Percentiles rank a stretch among this genome's conserved stretches.
Evolutionary conservation across 106 monocot genomes (phyloP).

Genomic region (Acanthochlamys bracteata): DNA sequence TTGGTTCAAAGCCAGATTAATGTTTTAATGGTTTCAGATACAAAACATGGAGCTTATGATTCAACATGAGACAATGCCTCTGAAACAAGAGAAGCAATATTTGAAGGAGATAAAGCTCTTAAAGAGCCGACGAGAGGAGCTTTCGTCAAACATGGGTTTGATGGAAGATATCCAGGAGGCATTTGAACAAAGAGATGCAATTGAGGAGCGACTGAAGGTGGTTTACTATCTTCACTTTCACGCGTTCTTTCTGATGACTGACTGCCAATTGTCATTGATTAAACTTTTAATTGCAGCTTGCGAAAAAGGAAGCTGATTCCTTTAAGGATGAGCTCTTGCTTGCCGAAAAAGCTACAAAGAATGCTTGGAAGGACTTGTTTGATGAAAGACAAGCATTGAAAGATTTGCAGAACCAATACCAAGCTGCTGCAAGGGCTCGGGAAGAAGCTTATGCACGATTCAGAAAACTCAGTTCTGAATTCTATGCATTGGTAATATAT

Average conservation of each 20-base stretch:
- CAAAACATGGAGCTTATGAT: constrained; percentile 37
- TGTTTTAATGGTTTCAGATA: constrained; percentile 28
- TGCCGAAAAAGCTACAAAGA: constrained; percentile 25
- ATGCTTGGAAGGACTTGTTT: constrained; percentile 20
- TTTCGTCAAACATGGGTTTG: constrained; percentile 32
- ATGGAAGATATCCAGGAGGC: constrained; percentile 43
- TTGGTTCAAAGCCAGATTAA: no score
- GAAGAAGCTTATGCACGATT: constrained; percentile 45
- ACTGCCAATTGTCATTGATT: not conserved
- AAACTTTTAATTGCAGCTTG: constrained; percentile 18
- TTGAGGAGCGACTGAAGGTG: constrained; percentile 46
- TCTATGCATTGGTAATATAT: constrained; percentile 31
- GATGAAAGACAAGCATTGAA: constrained; percentile 21
- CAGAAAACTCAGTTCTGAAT: constrained; percentile 29
- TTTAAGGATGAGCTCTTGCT: constrained; percentile 19
- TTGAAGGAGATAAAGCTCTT: constrained; percentile 61
- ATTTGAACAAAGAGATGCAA: constrained; percentile 35
- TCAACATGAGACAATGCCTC: constrained; percentile 58
- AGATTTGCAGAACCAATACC: constrained; percentile 25
- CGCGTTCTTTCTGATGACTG: not conserved
- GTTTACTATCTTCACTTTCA: not conserved
- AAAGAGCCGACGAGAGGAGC: constrained; percentile 39
- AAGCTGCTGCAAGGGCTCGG: constrained; percentile 40
- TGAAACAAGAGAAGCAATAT: constrained; percentile 61
- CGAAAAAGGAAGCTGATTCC: constrained; percentile 55